Percentiles rank a stretch among this genome's conserved stretches.
Evolutionary conservation across 257 asterid genomes (phyloP).

Genomic region (Solanum stenotomum): DNA sequence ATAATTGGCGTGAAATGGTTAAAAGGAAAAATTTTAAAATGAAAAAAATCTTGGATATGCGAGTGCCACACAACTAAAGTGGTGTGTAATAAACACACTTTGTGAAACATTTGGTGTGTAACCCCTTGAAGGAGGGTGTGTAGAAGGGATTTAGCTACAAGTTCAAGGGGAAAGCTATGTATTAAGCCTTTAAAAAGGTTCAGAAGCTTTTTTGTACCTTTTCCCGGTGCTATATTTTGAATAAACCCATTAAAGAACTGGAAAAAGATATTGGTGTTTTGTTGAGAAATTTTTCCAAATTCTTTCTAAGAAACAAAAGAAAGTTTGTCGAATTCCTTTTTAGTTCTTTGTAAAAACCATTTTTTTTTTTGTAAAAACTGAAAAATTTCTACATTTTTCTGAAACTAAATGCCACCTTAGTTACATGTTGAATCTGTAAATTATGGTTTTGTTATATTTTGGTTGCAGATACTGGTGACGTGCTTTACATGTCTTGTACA

Average conservation of each 20-base stretch:
- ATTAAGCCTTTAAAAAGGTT: not conserved
- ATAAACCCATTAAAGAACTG: not conserved
- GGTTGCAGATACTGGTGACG: slow-evolving; percentile 41
- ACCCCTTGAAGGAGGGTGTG: not conserved
- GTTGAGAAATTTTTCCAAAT: not conserved
- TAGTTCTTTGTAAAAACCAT: not conserved
- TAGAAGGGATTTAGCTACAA: not conserved
- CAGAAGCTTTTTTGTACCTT: not conserved
- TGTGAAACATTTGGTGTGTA: not conserved
- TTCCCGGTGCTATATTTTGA: not conserved
- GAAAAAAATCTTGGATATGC: not conserved
- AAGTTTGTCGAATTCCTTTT: not conserved
- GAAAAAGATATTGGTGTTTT: not conserved
- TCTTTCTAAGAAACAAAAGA: not conserved
- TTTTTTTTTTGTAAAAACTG: not conserved
- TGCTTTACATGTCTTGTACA: slow-evolving; percentile 39
- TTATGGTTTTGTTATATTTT: slow-evolving; percentile 1
- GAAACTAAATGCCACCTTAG: not conserved
- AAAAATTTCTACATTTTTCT: not conserved
- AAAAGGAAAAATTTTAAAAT: not conserved
- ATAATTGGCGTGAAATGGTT: not conserved
- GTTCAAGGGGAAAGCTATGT: not conserved
- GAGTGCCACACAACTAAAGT: not conserved
- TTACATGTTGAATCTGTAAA: not conserved
- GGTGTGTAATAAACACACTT: not conserved